phyloP scores from a whole-genome alignment of 1,284 basidiomycete genomes.

The Leccinum griseonigrum region DNA sequence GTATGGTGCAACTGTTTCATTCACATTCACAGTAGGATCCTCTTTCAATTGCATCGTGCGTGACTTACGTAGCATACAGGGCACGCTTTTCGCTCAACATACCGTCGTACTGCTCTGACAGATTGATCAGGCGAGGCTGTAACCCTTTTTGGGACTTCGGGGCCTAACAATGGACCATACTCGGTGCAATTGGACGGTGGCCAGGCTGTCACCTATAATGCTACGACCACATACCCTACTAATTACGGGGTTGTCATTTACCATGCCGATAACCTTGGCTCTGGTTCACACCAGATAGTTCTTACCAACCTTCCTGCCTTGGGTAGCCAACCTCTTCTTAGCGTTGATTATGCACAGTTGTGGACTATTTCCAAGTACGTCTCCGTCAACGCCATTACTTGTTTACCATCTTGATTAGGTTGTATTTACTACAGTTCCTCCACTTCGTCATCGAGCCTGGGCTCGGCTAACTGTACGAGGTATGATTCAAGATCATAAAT shows the following conservation, averaged over 20 bases:
- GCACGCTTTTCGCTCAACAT: slow-evolving; percentile 10
- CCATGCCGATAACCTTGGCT: slow-evolving; percentile 34
- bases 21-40: slow-evolving; percentile 31
- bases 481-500: slow-evolving; percentile 1
- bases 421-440: slow-evolving; percentile 1
- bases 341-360: slow-evolving; percentile 27
- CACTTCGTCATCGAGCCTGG: neutral
- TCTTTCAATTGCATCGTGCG: neutral
- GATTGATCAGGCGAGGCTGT: slow-evolving; percentile 26
- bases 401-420: slow-evolving; percentile 2
- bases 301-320: slow-evolving; percentile 27
- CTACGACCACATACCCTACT: slow-evolving; percentile 18
- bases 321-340: slow-evolving; percentile 15
- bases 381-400: neutral
- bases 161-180: slow-evolving; percentile 30
- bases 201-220: slow-evolving; percentile 22
- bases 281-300: slow-evolving; percentile 28
- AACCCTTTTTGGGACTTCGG: slow-evolving; percentile 27
- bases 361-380: slow-evolving; percentile 14
- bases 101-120: slow-evolving; percentile 1
- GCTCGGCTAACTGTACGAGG: slow-evolving; percentile 1
- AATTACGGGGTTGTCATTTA: slow-evolving; percentile 29
- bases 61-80: slow-evolving; percentile 19
- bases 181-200: slow-evolving; percentile 27
- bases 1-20: slow-evolving; percentile 24